Base-by-base conservation (phyloP, 2,329 filamentous ascomycete species). In the Penicillium sp. region DNA sequence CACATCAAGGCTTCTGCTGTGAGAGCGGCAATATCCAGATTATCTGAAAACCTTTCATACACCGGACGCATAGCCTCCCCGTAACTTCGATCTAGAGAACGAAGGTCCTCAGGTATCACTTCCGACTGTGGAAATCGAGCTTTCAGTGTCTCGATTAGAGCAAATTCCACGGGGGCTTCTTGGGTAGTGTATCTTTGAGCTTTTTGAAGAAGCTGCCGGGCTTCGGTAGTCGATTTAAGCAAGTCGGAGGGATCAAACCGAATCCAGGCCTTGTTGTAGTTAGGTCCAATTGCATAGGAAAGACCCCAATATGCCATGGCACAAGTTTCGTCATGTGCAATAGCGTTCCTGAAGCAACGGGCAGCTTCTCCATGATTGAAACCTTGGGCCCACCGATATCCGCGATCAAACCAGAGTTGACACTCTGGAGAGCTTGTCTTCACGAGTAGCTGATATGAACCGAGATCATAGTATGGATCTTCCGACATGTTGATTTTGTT, bases 361-460 rank as follows among this genome's bases (percentile, higher is more conserved):
- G 49, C 49, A 1, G 36, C 49, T 51, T 51, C 49, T 41, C 19
- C 49, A 21, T 51, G 49, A 15, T 51, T 51, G 36, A 51, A 51
- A 5, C 36, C 36, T 12, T 42, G 25, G 9, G 36, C 23, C 49
- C 49, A 51, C 5, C 12, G 19, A 19, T 42, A 51, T 17, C 49
- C 49, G 12, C 49, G 49, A 31, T 42, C 49, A 41, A 51, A 51
- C 36, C 49, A 51, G 21, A 21, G 7, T 15, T 50, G 48, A 27
- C 35, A 50, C 3, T 50, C 48, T 38, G 48, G 7, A 33, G 48
- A 50, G n/a, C 1, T 38, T 19, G 48, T 50, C 17, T 29, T 50
- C 35, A 50, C 48, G 42, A 3, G 35, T 17, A 38, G 3, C 10
- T n/a, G 35, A 38, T 38, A 38, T 9, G 17, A 38, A n/a, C 35